phyloP scores from a whole-genome alignment of 768 basidiomycete genomes.

The Suillus weaverae region DNA sequence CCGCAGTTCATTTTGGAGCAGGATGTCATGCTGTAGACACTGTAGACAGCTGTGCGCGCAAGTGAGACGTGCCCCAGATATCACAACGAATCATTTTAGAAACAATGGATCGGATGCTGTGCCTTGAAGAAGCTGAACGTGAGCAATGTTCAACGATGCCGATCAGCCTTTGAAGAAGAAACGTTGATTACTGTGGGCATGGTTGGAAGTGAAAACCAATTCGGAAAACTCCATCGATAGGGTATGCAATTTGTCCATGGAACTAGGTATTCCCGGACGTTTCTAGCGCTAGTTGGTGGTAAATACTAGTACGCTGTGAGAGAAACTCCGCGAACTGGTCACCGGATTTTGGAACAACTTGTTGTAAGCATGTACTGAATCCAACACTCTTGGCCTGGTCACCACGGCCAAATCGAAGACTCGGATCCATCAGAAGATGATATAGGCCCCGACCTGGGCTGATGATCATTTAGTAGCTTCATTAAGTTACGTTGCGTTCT shows the following conservation, averaged over 20 bases:
- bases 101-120: not conserved
- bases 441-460: not conserved
- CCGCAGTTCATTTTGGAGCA: not conserved
- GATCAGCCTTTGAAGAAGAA: not conserved
- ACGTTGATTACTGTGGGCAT: not conserved
- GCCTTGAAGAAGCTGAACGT: not conserved
- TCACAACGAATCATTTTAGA: not conserved
- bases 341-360: too few species aligned
- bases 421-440: constrained; percentile 1
- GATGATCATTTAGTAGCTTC: not conserved
- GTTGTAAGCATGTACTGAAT: too few species aligned
- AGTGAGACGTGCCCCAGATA: not conserved
- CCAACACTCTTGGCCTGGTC: not conserved
- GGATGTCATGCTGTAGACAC: not conserved
- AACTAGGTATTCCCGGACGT: not conserved
- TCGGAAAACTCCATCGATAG: not conserved
- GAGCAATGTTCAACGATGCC: not conserved
- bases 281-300: not conserved
- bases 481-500: not conserved
- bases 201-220: not conserved
- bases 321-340: not conserved
- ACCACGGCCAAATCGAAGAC: not conserved
- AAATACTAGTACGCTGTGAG: not conserved
- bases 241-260: not conserved
- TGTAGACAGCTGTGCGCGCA: not conserved